Conservation (phyloP, 768 basidiomycete species). For the Auricularia sp. region DNA sequence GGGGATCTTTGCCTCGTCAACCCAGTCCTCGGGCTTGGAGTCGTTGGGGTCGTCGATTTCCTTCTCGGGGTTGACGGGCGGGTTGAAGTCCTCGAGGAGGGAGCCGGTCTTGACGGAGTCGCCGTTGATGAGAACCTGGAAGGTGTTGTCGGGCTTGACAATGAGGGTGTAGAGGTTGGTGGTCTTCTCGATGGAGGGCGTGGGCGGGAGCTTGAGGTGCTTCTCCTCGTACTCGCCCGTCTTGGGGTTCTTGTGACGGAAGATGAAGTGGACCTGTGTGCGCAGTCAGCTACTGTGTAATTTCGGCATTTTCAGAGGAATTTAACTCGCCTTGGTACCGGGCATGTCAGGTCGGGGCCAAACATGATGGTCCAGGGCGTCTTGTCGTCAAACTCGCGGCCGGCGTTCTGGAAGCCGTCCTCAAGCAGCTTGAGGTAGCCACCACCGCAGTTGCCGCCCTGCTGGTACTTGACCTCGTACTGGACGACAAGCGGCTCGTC, state of each 20-base stretch:
- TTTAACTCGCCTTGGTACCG: constrained; percentile 58
- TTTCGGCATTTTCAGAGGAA: neutral
- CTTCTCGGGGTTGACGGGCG: constrained; percentile 82
- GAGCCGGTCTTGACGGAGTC: constrained; percentile 68
- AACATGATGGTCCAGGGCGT: constrained; percentile 97
- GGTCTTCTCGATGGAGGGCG: constrained; percentile 78
- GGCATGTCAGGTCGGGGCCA: constrained; percentile 90
- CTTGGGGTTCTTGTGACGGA: constrained; percentile 92
- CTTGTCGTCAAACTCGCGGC: constrained; percentile 88
- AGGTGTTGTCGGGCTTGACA: constrained; percentile 92
- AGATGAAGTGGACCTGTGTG: constrained; percentile 89
- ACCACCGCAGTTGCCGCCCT: constrained; percentile 98
- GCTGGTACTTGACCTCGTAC: constrained; percentile 99
- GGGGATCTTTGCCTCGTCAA: constrained; percentile 75
- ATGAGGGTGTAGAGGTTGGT: constrained; percentile 94
- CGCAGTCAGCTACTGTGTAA: neutral
- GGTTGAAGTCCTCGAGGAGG: constrained; percentile 89
- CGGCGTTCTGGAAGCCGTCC: constrained; percentile 87
- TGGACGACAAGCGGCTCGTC: constrained; percentile 86
- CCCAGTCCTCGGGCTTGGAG: constrained; percentile 86
- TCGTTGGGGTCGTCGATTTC: constrained; percentile 94
- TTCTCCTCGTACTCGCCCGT: constrained; percentile 95
- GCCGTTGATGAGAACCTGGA: constrained; percentile 84
- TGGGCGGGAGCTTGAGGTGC: constrained; percentile 75
- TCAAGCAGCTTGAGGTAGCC: constrained; percentile 96